Evolutionary conservation across 2,329 filamentous ascomycete species (phyloP), one percentile per base, ranked within the genome.

Genomic region (Alternaria alternata): DNA sequence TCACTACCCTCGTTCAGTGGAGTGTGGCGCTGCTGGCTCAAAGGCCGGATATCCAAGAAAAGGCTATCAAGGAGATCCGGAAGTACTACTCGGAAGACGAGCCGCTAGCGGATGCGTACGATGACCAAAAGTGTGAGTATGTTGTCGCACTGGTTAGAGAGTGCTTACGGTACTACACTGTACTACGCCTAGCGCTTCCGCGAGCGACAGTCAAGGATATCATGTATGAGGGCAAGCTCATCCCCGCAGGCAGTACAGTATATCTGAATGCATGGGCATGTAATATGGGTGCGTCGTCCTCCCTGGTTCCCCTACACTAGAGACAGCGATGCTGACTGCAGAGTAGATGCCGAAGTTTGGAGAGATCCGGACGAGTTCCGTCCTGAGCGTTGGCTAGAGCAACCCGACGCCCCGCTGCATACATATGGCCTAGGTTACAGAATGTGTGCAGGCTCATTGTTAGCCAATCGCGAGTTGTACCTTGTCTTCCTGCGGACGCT

Each of bases 231-330:
- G 86, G 84, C 18, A 82, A 83, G 32, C 71, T 82, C 6, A 88
- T 90, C 41, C 88, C 88, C 1, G 84, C 85, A 44, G 87, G 87
- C 0, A 89, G 87, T 1, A 85, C 89, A 0, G 82, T 89, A 36
- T 90, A 89, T 72, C 77, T 90, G 26, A 91, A 90, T 59, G 86
- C 87, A 0, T 90, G 87, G 88, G 87, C 87, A 3, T 90, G 88
- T 68, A 90, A 90, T 62, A 89, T 88, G 86, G 87, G 86, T 87
- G 78, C 70, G 86, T 86, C 77, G 69, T 81, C 74, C 26, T 30
- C n/a, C n/a, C 16, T 38, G 16, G 1, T 32, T 30, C 24, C 20
- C 12, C 14, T 16, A 22, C 32, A 42, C 11, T 1, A 5, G 7
- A 44, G 39, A 34, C 32, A 24, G 11, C 9, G 42, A 51, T 34